Evolutionary conservation across 805 yeast species (phyloP), one percentile per base, ranked within the genome.

Genomic region (Lipomyces anomalus): DNA sequence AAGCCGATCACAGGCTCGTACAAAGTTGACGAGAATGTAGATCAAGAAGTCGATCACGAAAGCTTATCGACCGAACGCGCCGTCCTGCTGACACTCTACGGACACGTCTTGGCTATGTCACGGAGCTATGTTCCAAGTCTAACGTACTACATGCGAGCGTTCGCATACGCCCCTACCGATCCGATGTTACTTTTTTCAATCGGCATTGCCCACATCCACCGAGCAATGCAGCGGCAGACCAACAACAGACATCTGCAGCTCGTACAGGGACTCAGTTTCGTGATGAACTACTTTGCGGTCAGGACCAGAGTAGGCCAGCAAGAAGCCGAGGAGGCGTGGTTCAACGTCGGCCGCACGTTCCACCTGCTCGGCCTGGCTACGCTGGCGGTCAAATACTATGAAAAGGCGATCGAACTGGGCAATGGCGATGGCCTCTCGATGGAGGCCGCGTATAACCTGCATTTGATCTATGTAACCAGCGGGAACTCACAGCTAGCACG

Each of bases 181-280:
- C 95, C 97, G 1, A 76, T 87, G 69, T 69, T 92, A 1, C 74
- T 86, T 49, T 69, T 92, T 22, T 65, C 83, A 30, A 69, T 84
- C 37, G 97, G 92, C 0, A 63, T 92, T 34, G 79, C 89, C 0
- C 89, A 88, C 64, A 68, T 89, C 21, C 96, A 90, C 57, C 73
- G 97, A 35, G 84, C 97, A 0, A 82, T 89, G 80, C 97, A 92
- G 64, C 72, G 98, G 51, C 78, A 85, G 47, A 82, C 95, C 3
- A 73, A 80, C 4, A 85, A 87, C 62, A 76, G 97, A 45, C 96
- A 90, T 59, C 72, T 84, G 47, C 97, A 89, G 60, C 70, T 92
- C 20, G 67, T 92, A 1, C 97, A 92, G 59, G 97, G 96, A 0
- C 66, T 92, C 38, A 78, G 89, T 45, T 88, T 76, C 57, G 61